Evolutionary conservation across 2,329 filamentous ascomycete genomes (phyloP), one percentile per base, ranked within the genome.

Genomic region (Dryadomyces sulphureus): DNA sequence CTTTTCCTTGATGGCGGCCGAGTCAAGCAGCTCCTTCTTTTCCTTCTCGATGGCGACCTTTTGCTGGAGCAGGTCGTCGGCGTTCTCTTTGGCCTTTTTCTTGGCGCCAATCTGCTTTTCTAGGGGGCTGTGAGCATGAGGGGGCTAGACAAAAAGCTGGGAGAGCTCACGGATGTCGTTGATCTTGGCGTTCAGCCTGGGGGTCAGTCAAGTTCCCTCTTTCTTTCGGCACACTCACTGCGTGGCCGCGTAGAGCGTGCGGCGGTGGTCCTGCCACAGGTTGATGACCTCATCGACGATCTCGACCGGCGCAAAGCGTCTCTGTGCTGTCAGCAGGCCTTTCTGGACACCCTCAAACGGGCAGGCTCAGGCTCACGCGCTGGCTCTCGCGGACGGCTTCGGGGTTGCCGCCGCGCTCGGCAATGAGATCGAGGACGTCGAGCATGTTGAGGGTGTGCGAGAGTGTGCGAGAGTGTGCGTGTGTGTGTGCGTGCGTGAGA

Each of bases 11-110:
- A 83, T 75, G 16, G 71, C 69, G 2, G 88, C 52, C 48, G 75
- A 66, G 30, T 87, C 82, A 55, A 88, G 77, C 49, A 88, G 71
- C 39, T 73, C 73, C 66, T 89, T 89, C 71, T 93, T 90, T 64
- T 88, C 73, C 64, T 84, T 81, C 58, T 89, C 81, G 5, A 49
- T 45, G 35, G 44, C 49, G 7, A 45, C n/a, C 48, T 94, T 95
- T 61, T 90, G 70, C 59, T 80, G 69, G 48, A 95, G 70, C 50
- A 95, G 69, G 36, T 88, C 83, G 54, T 77, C 77, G 36, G 87
- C 87, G 61, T 90, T 79, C 67, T 94, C 87, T 70, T 95, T 94
- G 55, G 81, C 81, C 80, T 94, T 94, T 70, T 94, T 94, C 72
- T 90, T 93, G n/a, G 48, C 46, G 30, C 49, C 52, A 36, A 54